phyloP scores from a whole-genome alignment of 805 yeast genomes.

The Myxozyma mucilagina region DNA sequence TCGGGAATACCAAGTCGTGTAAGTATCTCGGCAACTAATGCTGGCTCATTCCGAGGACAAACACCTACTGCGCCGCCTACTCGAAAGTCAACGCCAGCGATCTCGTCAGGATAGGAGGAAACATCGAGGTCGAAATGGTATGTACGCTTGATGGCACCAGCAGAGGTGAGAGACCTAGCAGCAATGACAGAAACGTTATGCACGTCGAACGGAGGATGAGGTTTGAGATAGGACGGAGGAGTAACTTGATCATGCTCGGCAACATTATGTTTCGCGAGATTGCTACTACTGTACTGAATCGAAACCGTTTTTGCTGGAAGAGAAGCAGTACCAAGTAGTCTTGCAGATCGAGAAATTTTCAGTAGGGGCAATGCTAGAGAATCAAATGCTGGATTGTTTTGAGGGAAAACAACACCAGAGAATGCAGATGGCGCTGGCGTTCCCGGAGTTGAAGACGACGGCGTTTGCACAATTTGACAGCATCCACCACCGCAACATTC shows the following conservation, averaged over 20 bases:
- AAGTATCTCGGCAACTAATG: constrained; percentile 30
- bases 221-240: constrained; percentile 32
- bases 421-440: constrained; percentile 4
- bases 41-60: constrained; percentile 34
- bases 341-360: constrained; percentile 7
- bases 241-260: background rate
- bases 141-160: constrained; percentile 34
- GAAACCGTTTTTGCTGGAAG: constrained; percentile 2
- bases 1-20: constrained; percentile 12
- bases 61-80: constrained; percentile 38
- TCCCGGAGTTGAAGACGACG: background rate
- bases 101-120: constrained; percentile 34
- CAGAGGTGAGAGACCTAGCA: constrained; percentile 32
- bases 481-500: constrained; percentile 26
- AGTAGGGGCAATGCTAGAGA: constrained; percentile 7
- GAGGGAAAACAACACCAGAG: constrained; percentile 8
- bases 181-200: constrained; percentile 31
- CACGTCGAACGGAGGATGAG: constrained; percentile 35
- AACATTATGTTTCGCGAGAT: background rate
- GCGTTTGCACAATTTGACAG: constrained; percentile 1
- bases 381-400: constrained; percentile 9
- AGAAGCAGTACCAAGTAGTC: constrained; percentile 4
- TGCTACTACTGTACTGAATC: background rate
- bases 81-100: constrained; percentile 35
- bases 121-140: constrained; percentile 37